A percentile compares a stretch with the other conserved stretches of the same genome.
Evolutionary conservation across 164 flowering plant species (phyloP).

Genomic region (Vitis rupestris): DNA sequence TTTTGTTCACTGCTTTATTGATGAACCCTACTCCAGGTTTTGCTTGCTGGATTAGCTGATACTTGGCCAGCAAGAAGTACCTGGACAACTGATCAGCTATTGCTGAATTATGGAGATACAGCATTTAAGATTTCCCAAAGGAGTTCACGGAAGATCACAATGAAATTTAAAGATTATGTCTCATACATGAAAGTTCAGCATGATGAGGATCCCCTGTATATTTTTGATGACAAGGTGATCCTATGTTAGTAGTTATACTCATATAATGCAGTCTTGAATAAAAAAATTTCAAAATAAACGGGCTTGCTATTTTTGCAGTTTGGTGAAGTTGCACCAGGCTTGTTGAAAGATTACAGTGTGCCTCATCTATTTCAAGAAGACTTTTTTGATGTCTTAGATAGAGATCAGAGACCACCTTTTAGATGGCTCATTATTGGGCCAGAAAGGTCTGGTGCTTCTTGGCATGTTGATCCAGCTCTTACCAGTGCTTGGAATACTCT

Average conservation of each 20-base stretch:
- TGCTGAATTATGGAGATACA: constrained; percentile 65
- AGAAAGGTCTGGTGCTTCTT: constrained; percentile 98
- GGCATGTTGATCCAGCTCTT: constrained; percentile 99
- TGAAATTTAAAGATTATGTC: constrained; percentile 86
- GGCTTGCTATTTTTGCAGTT: constrained; percentile 47
- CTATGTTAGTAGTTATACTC: not conserved
- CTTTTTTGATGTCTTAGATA: constrained; percentile 68
- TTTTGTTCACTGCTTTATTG: not conserved
- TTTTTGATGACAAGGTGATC: constrained; percentile 87
- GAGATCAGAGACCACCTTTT: constrained; percentile 75
- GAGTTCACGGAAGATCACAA: constrained; percentile 56
- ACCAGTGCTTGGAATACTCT: constrained; percentile 99
- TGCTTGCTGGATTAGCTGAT: constrained; percentile 72
- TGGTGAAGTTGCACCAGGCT: constrained; percentile 78
- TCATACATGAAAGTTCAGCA: constrained; percentile 79
- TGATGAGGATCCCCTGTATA: constrained; percentile 96
- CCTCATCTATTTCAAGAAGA: constrained; percentile 91
- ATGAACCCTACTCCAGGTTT: constrained; percentile 41
- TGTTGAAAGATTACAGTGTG: constrained; percentile 83
- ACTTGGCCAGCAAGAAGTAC: constrained; percentile 79
- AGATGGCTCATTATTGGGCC: constrained; percentile 99
- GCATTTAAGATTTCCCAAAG: constrained; percentile 81
- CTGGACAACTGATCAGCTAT: constrained; percentile 70
- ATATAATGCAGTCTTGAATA: not conserved
- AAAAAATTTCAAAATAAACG: not conserved